Conservation (phyloP, 2,329 filamentous ascomycete species). For the Trichoderma oligosporum region DNA sequence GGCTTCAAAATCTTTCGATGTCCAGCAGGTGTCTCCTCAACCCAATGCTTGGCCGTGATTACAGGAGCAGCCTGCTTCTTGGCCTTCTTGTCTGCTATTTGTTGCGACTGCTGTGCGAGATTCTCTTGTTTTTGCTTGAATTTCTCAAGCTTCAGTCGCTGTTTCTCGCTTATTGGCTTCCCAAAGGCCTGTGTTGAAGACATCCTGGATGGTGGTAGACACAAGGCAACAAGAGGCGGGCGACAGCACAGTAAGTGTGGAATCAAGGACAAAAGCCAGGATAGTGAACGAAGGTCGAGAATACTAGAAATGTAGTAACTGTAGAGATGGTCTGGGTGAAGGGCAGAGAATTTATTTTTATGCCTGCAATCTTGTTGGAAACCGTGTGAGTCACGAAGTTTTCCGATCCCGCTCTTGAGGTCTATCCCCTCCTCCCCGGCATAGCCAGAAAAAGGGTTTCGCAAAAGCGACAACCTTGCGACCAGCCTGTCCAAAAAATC, state of each 20-base stretch:
- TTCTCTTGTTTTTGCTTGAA: not conserved
- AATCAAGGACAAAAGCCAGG: too few species aligned
- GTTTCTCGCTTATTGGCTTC: not conserved
- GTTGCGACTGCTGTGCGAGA: constrained; percentile 30
- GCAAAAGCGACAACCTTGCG: not conserved
- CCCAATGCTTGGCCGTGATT: constrained; percentile 32
- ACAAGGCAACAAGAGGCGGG: too few species aligned
- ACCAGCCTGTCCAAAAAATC: not conserved
- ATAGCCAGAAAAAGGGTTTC: not conserved
- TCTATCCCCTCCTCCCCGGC: not conserved
- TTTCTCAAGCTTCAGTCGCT: not conserved
- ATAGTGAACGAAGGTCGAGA: not conserved
- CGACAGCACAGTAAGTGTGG: too few species aligned
- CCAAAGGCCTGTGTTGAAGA: not conserved
- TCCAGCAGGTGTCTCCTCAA: constrained; percentile 58
- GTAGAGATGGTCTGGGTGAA: not conserved
- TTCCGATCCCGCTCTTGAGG: not conserved
- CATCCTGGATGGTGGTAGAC: not conserved
- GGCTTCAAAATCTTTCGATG: constrained; percentile 48
- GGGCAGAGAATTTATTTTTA: not conserved
- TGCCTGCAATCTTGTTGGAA: not conserved
- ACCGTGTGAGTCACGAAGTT: not conserved
- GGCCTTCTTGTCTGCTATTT: constrained; percentile 64
- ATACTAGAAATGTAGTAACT: not conserved
- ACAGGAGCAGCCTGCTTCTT: constrained; percentile 46